Percentiles rank a stretch among this genome's conserved stretches.
Evolutionary conservation across 768 basidiomycete species (phyloP).

Genomic region (Gelatoporia subvermispora): DNA sequence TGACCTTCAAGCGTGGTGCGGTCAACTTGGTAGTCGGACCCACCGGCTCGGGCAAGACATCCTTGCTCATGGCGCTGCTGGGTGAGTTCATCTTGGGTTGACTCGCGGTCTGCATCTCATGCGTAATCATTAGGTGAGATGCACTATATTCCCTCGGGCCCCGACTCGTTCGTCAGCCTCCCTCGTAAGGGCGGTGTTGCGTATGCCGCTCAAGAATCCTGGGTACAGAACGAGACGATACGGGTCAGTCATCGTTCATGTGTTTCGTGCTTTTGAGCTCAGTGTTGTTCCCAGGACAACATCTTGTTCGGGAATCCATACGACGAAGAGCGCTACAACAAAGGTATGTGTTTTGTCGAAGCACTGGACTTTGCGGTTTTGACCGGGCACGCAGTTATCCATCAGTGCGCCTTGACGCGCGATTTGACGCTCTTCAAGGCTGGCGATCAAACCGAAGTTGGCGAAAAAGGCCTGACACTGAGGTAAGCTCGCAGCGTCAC

Average conservation of each 20-base stretch:
- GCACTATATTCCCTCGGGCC: conserved; percentile 47
- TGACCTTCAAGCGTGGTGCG: conserved; percentile 44
- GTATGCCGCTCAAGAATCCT: conserved; percentile 79
- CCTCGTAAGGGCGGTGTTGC: conserved; percentile 67
- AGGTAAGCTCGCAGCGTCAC: conserved; percentile 20
- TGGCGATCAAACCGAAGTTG: conserved; percentile 50
- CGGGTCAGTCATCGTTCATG: conserved; percentile 28
- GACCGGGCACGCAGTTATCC: conserved; percentile 21
- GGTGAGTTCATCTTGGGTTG: conserved; percentile 47
- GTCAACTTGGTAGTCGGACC: conserved; percentile 57
- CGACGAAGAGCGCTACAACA: conserved; percentile 39
- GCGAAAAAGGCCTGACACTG: conserved; percentile 50
- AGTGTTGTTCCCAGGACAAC: conserved; percentile 31
- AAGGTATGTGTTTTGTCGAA: conserved; percentile 18
- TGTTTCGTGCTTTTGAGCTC: neutral
- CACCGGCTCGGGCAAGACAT: conserved; percentile 56
- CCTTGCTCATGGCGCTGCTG: conserved; percentile 33
- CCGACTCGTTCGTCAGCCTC: conserved; percentile 63
- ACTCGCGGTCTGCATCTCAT: neutral
- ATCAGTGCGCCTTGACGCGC: conserved; percentile 36
- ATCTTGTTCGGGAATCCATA: conserved; percentile 44
- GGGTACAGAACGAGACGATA: conserved; percentile 79
- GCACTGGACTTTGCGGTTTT: neutral
- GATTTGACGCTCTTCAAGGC: conserved; percentile 44
- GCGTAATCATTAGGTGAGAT: conserved; percentile 43